phyloP scores from a whole-genome alignment of 2,329 filamentous ascomycete genomes.

The Camptophora hylomeconis region DNA sequence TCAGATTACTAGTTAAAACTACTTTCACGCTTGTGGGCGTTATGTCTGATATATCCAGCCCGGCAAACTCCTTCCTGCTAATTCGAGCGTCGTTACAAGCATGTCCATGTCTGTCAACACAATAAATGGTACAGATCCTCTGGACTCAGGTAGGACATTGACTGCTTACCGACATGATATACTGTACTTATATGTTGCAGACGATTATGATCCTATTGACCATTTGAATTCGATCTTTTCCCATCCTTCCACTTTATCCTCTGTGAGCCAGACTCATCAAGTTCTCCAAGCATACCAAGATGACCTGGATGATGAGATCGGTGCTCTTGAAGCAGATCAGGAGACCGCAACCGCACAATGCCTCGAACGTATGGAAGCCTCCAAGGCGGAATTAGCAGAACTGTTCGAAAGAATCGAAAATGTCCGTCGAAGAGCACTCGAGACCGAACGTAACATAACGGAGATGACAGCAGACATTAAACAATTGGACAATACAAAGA shows the following conservation, averaged over 20 bases:
- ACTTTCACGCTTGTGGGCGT: neutral
- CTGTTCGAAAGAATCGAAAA: conserved; percentile 92
- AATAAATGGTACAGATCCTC: conserved; percentile 22
- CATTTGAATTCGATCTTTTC: conserved; percentile 91
- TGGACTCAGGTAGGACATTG: conserved; percentile 29
- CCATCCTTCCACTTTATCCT: conserved; percentile 70
- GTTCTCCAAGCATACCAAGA: conserved; percentile 64
- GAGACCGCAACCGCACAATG: conserved; percentile 76
- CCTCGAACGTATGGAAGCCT: conserved; percentile 79
- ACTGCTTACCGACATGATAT: too few species aligned
- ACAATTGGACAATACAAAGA: conserved; percentile 88
- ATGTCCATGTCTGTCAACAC: conserved; percentile 12
- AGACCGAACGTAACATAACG: conserved; percentile 91
- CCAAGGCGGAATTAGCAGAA: conserved; percentile 75
- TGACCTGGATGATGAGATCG: conserved; percentile 69
- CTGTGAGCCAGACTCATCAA: conserved; percentile 60
- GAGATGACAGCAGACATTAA: conserved; percentile 99
- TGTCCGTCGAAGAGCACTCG: conserved; percentile 74
- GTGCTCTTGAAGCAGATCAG: conserved; percentile 58
- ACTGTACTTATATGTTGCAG: conserved; percentile 27
- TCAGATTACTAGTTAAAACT: neutral
- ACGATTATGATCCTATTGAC: conserved; percentile 81
- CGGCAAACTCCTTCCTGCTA: neutral
- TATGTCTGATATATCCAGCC: neutral
- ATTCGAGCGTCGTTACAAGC: conserved; percentile 1